phyloP scores from a whole-genome alignment of 176 grass and related monocot genomes.

The Oropetium thomaeum region DNA sequence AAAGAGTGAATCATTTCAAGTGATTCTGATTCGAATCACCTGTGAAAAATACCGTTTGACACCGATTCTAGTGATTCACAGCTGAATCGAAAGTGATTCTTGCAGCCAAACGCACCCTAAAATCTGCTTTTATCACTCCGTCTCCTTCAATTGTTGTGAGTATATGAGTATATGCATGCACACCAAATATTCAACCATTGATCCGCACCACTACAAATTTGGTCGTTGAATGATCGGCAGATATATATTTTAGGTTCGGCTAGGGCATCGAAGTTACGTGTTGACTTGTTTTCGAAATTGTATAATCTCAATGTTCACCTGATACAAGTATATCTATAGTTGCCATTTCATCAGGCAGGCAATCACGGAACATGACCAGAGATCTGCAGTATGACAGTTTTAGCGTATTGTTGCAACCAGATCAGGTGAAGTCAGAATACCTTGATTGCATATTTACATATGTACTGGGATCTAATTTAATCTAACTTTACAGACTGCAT shows the following conservation, averaged over 20 bases:
- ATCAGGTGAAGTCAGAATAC: neutral
- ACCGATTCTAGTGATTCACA: too few species aligned
- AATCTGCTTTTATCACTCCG: too few species aligned
- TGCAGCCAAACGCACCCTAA: too few species aligned
- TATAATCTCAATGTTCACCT: conserved; percentile 3
- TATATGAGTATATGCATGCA: too few species aligned
- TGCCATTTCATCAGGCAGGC: conserved; percentile 8
- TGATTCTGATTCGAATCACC: too few species aligned
- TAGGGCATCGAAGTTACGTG: neutral
- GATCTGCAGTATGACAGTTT: neutral
- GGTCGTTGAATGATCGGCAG: neutral
- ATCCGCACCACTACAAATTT: neutral
- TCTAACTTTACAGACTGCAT: neutral
- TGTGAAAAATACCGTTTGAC: too few species aligned
- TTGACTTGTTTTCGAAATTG: conserved; percentile 11
- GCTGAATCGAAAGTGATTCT: too few species aligned
- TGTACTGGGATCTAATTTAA: neutral
- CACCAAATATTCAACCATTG: too few species aligned
- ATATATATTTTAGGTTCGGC: too few species aligned
- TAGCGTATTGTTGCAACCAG: neutral
- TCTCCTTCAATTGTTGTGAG: too few species aligned
- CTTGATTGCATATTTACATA: neutral
- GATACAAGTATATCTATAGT: neutral
- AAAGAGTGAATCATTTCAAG: too few species aligned
- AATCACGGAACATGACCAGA: conserved; percentile 17